Evolutionary conservation across 495 filamentous ascomycete species (phyloP).

Genomic region (Patellaria atrata): DNA sequence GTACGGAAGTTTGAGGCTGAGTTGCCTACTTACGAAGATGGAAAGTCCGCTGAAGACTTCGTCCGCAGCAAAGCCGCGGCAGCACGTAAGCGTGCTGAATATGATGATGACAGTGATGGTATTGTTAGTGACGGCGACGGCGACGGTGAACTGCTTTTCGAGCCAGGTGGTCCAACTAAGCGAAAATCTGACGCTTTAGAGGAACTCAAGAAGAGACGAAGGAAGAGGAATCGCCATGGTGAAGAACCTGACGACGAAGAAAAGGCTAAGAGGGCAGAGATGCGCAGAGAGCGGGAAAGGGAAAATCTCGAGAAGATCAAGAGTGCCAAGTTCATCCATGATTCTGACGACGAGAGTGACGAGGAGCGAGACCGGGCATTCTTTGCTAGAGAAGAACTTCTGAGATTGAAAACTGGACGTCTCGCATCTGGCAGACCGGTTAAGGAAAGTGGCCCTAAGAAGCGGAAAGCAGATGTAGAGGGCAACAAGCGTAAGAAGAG

Average conservation of each 20-base stretch:
- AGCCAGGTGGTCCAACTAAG: slow-evolving; percentile 47
- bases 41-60: slow-evolving; percentile 55
- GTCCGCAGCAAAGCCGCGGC: slow-evolving; percentile 52
- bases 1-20: slow-evolving; percentile 60
- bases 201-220: slow-evolving; percentile 39
- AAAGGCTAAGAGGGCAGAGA: slow-evolving; percentile 20
- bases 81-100: slow-evolving; percentile 40
- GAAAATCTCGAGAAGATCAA: slow-evolving; percentile 60
- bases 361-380: slow-evolving; percentile 51
- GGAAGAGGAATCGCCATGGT: slow-evolving; percentile 29
- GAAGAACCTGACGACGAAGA: slow-evolving; percentile 34
- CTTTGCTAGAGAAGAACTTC: slow-evolving; percentile 50
- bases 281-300: slow-evolving; percentile 26
- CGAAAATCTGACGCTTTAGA: slow-evolving; percentile 34
- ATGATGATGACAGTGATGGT: slow-evolving; percentile 25
- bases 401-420: slow-evolving; percentile 35
- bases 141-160: slow-evolving; percentile 56
- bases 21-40: slow-evolving; percentile 58
- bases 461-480: slow-evolving; percentile 7
- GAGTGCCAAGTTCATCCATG: slow-evolving; percentile 63
- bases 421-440: slow-evolving; percentile 16
- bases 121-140: slow-evolving; percentile 29
- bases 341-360: slow-evolving; percentile 63
- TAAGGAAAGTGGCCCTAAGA: slow-evolving; percentile 24
- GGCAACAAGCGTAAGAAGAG: neutral